Evolutionary conservation across 2,329 filamentous ascomycete genomes (phyloP), one percentile per base, ranked within the genome.

Genomic region (Sclerotinia borealis): DNA sequence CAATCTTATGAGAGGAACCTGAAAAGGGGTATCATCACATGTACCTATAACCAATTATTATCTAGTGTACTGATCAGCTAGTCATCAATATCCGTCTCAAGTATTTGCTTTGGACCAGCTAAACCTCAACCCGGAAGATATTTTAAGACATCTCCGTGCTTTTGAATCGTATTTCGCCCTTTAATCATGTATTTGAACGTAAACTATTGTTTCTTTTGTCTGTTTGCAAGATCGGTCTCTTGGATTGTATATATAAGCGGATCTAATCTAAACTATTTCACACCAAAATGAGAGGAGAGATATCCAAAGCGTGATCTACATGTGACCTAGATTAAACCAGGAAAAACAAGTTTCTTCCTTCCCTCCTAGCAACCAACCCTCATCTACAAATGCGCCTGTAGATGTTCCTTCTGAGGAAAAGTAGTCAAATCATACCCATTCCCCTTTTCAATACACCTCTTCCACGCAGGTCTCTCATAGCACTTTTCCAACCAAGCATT

Each of bases 401-500:
- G 29, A 50, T 59, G 56, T 19, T 22, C 22, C 10, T 3, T 9
- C 17, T 50, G 43, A 1, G 69, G 67, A 27, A 69, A 69, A 15
- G 43, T 19, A 41, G 39, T 63, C 62, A 74, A 61, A 67, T 75
- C 72, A 66, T 74, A 75, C 11, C 69, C 68, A 59, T 72, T 70
- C 7, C 70, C 72, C 64, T 74, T 75, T 43, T 68, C 68, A 25
- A 73, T 45, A 11, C 67, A 68, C 54, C 66, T 68, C 65, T 70
- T 70, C 62, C 68, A 75, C 11, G 71, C 71, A 4, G 65, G 66
- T 45, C 72, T 69, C 7, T 47, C 67, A 61, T 70, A 69, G 19
- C 72, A 63, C 54, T 67, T 73, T 55, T 67, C 64, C 63, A 72
- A 63, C 75, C 75, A 77, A 19, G 31, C 67, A 63, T 67, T 63